phyloP scores from a whole-genome alignment of 1,139 yeast species.

The Zygosaccharomyces pseudobailii region DNA sequence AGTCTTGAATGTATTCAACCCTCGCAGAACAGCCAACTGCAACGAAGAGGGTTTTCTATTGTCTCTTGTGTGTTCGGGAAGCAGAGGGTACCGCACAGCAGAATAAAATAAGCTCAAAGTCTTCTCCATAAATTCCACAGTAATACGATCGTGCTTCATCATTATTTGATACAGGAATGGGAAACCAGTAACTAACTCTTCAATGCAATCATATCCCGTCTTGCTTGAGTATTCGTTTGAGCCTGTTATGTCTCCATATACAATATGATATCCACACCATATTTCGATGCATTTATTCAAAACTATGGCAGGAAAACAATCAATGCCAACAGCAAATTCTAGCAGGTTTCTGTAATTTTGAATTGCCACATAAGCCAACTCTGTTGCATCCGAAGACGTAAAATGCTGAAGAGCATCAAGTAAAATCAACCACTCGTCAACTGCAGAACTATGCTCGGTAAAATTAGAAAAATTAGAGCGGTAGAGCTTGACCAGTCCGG shows the following conservation, averaged over 20 bases:
- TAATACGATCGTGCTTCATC: constrained; percentile 19
- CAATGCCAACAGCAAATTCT: constrained; percentile 41
- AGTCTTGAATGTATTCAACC: constrained; percentile 38
- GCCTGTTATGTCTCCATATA: constrained; percentile 49
- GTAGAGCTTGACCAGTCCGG: constrained; percentile 35
- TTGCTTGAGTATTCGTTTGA: constrained; percentile 34
- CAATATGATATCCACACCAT: constrained; percentile 59
- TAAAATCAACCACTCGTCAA: constrained; percentile 25
- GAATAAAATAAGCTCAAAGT: constrained; percentile 49
- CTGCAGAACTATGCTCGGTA: constrained; percentile 2
- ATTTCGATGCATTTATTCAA: constrained; percentile 49
- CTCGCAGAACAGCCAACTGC: constrained; percentile 48
- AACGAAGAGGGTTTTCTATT: constrained; percentile 47
- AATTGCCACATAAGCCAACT: constrained; percentile 45
- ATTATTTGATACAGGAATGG: constrained; percentile 42
- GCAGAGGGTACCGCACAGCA: constrained; percentile 63
- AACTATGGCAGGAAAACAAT: constrained; percentile 38
- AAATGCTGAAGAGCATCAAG: constrained; percentile 19
- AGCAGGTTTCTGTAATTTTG: constrained; percentile 51
- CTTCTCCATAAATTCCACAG: constrained; percentile 39
- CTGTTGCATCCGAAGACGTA: constrained; percentile 38
- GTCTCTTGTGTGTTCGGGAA: constrained; percentile 49
- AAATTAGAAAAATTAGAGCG: constrained; percentile 27
- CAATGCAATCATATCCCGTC: constrained; percentile 53
- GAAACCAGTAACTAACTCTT: constrained; percentile 49